A percentile compares a stretch with the other conserved stretches of the same genome.
Conservation (phyloP, 1,139 yeast genomes). For the Kodamaea fungicola region DNA sequence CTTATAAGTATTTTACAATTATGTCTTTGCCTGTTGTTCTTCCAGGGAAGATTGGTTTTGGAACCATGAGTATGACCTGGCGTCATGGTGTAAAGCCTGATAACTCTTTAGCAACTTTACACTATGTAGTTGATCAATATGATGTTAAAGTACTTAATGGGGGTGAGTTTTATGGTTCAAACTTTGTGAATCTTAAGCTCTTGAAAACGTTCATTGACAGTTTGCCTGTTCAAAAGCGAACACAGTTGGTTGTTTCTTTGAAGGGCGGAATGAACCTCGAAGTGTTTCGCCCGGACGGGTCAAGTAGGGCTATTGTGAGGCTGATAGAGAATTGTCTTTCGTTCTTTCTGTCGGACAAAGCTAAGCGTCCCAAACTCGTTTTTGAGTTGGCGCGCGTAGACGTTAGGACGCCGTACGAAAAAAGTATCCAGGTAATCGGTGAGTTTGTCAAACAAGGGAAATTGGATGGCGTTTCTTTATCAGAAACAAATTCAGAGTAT, state of each 20-base stretch:
- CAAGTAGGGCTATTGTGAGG: constrained; percentile 41
- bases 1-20: too few species aligned
- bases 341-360: constrained; percentile 44
- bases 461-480: constrained; percentile 64
- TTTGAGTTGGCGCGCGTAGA: constrained; percentile 74
- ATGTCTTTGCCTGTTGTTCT: constrained; percentile 6
- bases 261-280: constrained; percentile 56
- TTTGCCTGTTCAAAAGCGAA: constrained; percentile 51
- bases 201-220: constrained; percentile 52
- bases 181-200: constrained; percentile 45
- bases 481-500: constrained; percentile 65
- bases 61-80: constrained; percentile 66
- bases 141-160: constrained; percentile 63
- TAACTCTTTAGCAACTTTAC: constrained; percentile 45
- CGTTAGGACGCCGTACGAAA: constrained; percentile 41
- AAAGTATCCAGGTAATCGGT: constrained; percentile 47
- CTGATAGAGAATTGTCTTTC: constrained; percentile 50
- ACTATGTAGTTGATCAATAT: constrained; percentile 18
- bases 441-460: constrained; percentile 53
- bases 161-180: constrained; percentile 75
- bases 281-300: constrained; percentile 45
- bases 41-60: constrained; percentile 47
- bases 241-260: constrained; percentile 51
- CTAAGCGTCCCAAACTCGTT: constrained; percentile 38
- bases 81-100: constrained; percentile 44